Evolutionary conservation across 2,329 filamentous ascomycete genomes (phyloP).

Genomic region (Aureobasidium sp.): DNA sequence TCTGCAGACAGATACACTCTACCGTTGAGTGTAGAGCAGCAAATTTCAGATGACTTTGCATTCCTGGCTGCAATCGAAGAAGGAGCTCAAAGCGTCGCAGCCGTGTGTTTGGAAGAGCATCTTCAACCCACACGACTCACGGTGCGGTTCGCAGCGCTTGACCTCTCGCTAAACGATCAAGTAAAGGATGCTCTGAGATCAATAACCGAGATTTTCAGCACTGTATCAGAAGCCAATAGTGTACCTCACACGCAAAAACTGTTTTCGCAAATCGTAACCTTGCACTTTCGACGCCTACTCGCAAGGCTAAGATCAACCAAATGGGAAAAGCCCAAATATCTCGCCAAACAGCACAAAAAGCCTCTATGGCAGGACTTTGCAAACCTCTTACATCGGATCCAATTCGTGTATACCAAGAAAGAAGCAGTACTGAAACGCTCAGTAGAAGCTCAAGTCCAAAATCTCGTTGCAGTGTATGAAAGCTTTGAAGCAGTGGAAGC

Average conservation of each 20-base stretch:
- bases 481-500: not conserved
- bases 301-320: not conserved
- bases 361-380: slow-evolving; percentile 11
- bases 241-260: not conserved
- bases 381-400: not conserved
- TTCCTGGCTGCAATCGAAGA: slow-evolving; percentile 12
- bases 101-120: slow-evolving; percentile 8
- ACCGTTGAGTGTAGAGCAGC: not conserved
- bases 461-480: not conserved
- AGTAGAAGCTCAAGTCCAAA: not conserved
- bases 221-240: not conserved
- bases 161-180: not conserved
- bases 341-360: slow-evolving; percentile 4
- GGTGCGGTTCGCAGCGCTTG: slow-evolving; percentile 10
- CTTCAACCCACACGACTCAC: not conserved
- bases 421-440: not conserved
- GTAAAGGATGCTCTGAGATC: not conserved
- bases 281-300: slow-evolving; percentile 1
- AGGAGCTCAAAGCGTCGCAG: slow-evolving; percentile 12
- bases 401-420: slow-evolving; percentile 9
- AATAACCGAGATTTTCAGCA: not conserved
- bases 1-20: not conserved
- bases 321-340: slow-evolving; percentile 14
- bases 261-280: not conserved
- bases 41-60: slow-evolving; percentile 11